Base-by-base conservation (phyloP, 225 moss, liverwort and hornwort species). In the Antitrichia curtipendula region DNA sequence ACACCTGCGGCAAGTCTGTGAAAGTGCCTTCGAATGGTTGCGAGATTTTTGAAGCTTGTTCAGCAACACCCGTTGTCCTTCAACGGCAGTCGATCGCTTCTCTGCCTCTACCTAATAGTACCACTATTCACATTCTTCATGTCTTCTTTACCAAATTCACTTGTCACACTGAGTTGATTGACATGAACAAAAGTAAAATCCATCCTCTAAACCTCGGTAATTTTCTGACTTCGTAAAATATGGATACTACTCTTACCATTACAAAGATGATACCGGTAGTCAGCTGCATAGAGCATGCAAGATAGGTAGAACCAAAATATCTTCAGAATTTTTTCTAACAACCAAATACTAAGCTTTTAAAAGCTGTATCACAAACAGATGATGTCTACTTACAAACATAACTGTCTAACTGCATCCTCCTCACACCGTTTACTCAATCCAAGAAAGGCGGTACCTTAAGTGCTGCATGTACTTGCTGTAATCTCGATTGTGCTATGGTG, bases 21-120 rank as follows among this genome's bases (percentile, higher is more conserved):
- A 85, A 61, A 94, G 92, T 40, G 91, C 61, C 68, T 91, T 90
- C 4, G 91, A 89, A 88, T 94, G 81, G 71, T 85, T 89, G 49
- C 96, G 94, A 89, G 94, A 91, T 87, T 95, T 96, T 23, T 95
- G 92, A 76, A 98, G 96, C 89, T 98, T 98, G 82, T 78, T 94
- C 45, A 92, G 89, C 71, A 98, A 64, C 82, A 96, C 85, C 62
- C 89, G 93, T 81, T 96, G 94, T 40, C 92, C 94, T 62, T 94
- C 91, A 63, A 93, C 91, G 85, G 94, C 98, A 81, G 82, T 83
- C 24, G 90, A 93, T 86, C 94, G 92, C 85, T 93, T 95, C 79
- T 96, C 94, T 75, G 95, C 93, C 82, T 98, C 98, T 61, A 92
- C 93, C 98, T 96, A 86, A 36, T 25, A 80, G 45, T 38, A 78